Conservation (phyloP, 2,329 filamentous ascomycete species). For the Colletotrichum gigasporum region DNA sequence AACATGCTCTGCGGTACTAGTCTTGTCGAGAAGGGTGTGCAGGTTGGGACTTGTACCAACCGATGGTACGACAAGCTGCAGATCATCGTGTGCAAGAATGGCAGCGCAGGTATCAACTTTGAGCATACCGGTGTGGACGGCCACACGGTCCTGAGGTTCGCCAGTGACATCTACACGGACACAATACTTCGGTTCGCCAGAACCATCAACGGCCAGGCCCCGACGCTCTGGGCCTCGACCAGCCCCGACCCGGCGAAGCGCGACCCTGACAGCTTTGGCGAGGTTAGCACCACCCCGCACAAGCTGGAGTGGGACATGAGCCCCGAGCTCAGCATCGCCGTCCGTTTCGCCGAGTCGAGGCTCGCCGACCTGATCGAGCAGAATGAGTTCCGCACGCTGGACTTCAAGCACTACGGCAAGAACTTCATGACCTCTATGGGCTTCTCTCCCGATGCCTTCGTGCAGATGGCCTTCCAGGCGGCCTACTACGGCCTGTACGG, state of each 20-base stretch:
- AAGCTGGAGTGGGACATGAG: slow-evolving; percentile 98
- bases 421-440: slow-evolving; percentile 98
- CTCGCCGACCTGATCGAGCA: slow-evolving; percentile 95
- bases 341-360: slow-evolving; percentile 94
- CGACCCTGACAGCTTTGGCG: slow-evolving; percentile 89
- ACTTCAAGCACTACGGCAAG: slow-evolving; percentile 91
- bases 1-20: slow-evolving; percentile 99
- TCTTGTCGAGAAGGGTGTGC: slow-evolving; percentile 89
- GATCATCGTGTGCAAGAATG: slow-evolving; percentile 99
- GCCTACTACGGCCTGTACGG: slow-evolving; percentile 98
- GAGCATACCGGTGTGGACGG: slow-evolving; percentile 98
- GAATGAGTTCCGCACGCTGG: slow-evolving; percentile 93
- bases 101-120: slow-evolving; percentile 98
- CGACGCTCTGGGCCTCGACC: slow-evolving; percentile 88
- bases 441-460: slow-evolving; percentile 95
- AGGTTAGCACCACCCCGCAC: slow-evolving; percentile 92
- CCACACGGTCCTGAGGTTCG: slow-evolving; percentile 95
- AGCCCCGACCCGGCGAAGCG: slow-evolving; percentile 94
- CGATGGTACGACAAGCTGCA: slow-evolving; percentile 99
- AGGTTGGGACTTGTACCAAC: slow-evolving; percentile 97
- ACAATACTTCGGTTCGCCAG: slow-evolving; percentile 95
- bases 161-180: slow-evolving; percentile 96
- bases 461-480: slow-evolving; percentile 99
- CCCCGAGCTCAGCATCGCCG: slow-evolving; percentile 87
- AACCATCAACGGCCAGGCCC: slow-evolving; percentile 93